phyloP scores from a whole-genome alignment of 108 stramenopile species.

The Cyclotella distinguenda region DNA sequence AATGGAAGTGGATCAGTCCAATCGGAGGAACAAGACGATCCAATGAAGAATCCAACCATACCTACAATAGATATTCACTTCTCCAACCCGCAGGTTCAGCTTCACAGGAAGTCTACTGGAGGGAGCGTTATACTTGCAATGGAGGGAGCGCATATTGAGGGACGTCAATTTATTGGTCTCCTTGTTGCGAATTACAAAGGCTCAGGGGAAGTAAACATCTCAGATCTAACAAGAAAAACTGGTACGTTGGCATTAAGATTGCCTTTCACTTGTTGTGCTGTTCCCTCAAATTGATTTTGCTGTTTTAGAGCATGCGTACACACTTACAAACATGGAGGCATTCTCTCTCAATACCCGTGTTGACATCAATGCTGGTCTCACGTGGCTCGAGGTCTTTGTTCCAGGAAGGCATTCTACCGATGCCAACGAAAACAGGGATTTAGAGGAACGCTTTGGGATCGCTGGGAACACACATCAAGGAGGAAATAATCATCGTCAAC shows the following conservation, averaged over 20 bases:
- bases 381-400: slow-evolving; percentile 49
- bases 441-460: slow-evolving; percentile 28
- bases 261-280: not conserved
- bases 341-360: slow-evolving; percentile 27
- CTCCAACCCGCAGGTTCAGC: slow-evolving; percentile 57
- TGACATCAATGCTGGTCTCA: slow-evolving; percentile 45
- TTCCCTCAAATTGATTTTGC: not conserved
- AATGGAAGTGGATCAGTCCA: slow-evolving; percentile 1
- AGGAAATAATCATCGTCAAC: not conserved
- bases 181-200: slow-evolving; percentile 17
- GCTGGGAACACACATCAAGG: too few relatives aligned
- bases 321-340: slow-evolving; percentile 42
- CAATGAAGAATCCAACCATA: slow-evolving; percentile 14
- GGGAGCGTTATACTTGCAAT: slow-evolving; percentile 56
- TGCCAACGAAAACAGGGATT: not conserved
- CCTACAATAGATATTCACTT: slow-evolving; percentile 55
- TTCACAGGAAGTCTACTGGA: slow-evolving; percentile 45
- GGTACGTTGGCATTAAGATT: slow-evolving; percentile 11
- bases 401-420: slow-evolving; percentile 2
- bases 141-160: slow-evolving; percentile 53
- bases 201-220: slow-evolving; percentile 18
- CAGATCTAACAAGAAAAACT: slow-evolving; percentile 46
- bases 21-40: not conserved
- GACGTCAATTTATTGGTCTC: slow-evolving; percentile 44
- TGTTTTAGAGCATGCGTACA: slow-evolving; percentile 24